Percentiles rank a stretch among this genome's conserved stretches.
phyloP scores from a whole-genome alignment of 2,329 filamentous ascomycete genomes.

The Diplocarpon rosae region DNA sequence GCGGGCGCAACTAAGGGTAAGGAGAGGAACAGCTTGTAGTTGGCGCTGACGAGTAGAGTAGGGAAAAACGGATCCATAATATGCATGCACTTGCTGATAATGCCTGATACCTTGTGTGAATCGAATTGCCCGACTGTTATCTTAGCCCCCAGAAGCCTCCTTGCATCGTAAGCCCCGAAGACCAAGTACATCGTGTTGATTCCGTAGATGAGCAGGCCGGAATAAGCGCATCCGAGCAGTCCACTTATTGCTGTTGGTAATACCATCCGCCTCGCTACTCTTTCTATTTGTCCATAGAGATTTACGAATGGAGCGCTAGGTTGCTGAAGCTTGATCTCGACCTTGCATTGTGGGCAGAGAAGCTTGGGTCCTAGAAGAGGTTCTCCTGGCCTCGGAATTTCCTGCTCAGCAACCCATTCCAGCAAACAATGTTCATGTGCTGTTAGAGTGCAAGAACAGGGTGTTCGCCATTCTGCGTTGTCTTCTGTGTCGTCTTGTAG shows the following conservation, averaged over 20 bases:
- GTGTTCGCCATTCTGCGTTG: constrained; percentile 62
- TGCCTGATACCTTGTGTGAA: not conserved
- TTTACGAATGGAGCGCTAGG: constrained; percentile 60
- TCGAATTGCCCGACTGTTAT: not conserved
- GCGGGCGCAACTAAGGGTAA: constrained; percentile 57
- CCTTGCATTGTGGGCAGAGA: constrained; percentile 82
- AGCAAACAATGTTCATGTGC: constrained; percentile 86
- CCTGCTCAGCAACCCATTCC: constrained; percentile 87
- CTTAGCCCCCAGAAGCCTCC: constrained; percentile 7
- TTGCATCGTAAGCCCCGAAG: constrained; percentile 52
- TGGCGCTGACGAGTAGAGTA: not conserved
- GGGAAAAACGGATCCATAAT: constrained; percentile 23
- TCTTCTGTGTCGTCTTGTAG: constrained; percentile 43
- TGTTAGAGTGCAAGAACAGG: constrained; percentile 81
- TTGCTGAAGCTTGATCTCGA: constrained; percentile 63
- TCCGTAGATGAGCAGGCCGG: constrained; percentile 45
- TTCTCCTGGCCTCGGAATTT: constrained; percentile 46
- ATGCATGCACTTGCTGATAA: not conserved
- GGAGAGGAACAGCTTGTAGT: constrained; percentile 32
- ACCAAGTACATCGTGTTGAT: constrained; percentile 52
- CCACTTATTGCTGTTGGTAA: constrained; percentile 24
- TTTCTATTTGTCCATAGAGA: constrained; percentile 15
- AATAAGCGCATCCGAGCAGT: constrained; percentile 34
- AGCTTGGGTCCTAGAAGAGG: constrained; percentile 49
- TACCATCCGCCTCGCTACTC: constrained; percentile 15